Evolutionary conservation across 2,329 filamentous ascomycete genomes (phyloP).

Genomic region (Verticillium longisporum): DNA sequence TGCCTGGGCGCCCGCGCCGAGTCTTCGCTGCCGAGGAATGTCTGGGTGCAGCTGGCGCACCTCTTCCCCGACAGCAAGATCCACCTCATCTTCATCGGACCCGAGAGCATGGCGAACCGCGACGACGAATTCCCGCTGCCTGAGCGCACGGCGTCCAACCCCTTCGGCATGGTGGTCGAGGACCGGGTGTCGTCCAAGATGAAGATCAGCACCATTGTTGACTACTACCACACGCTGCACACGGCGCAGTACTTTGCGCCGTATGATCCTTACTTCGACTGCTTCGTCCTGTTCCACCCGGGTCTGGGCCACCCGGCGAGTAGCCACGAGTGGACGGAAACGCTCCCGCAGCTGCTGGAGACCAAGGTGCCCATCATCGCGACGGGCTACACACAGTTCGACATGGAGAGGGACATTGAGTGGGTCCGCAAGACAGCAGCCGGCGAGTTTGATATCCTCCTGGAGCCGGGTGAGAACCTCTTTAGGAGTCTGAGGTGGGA

Average conservation of each 20-base stretch:
- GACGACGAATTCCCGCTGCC: conserved; percentile 90
- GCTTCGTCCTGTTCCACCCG: conserved; percentile 94
- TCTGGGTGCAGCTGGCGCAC: conserved; percentile 91
- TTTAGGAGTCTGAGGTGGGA: conserved; percentile 97
- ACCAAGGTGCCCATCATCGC: conserved; percentile 93
- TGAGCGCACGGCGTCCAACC: conserved; percentile 75
- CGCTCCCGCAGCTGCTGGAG: conserved; percentile 80
- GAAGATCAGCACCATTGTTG: conserved; percentile 97
- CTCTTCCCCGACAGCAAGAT: conserved; percentile 90
- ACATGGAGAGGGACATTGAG: conserved; percentile 87
- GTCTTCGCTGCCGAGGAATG: conserved; percentile 86
- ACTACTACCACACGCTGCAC: conserved; percentile 97
- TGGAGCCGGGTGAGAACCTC: conserved; percentile 87
- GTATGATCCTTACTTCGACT: conserved; percentile 97
- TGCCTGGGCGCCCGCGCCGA: conserved; percentile 94
- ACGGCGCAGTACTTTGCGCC: conserved; percentile 85
- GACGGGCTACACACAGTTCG: conserved; percentile 92
- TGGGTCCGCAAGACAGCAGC: conserved; percentile 81
- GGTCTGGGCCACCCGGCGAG: conserved; percentile 91
- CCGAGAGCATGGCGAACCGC: conserved; percentile 91
- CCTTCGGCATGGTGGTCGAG: conserved; percentile 90
- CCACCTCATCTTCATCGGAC: conserved; percentile 90
- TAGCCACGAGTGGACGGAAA: conserved; percentile 90
- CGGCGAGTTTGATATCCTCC: conserved; percentile 85
- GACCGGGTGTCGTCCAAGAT: conserved; percentile 80